Evolutionary conservation across 441 rosid species (phyloP), one percentile per base, ranked within the genome.

Genomic region (Euphorbia schlechtendalii): DNA sequence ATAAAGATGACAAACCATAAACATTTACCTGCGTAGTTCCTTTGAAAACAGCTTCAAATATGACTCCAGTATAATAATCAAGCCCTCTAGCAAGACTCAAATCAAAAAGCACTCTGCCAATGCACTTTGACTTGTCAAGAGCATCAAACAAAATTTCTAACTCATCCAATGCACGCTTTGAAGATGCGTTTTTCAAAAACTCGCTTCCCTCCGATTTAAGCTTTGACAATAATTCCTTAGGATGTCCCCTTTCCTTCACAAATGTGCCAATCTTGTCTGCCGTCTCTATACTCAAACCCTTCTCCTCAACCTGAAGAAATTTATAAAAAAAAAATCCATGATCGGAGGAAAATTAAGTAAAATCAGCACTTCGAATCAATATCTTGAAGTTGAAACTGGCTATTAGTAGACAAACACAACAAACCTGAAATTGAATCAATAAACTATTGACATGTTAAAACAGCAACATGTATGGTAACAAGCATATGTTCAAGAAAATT

Each of bases 11-110:
- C 28, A 28, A 48, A 30, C n/a, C 32, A 17, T 25, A 18, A 66
- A 32, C 36, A 6, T 25, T 69, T 68, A 90, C 97, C 92, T 89
- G 92, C 21, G 82, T 87, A 28, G 84, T 85, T 66, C 96, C 96
- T 71, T 72, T 82, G 54, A 87, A 86, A 67, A 83, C 89, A 48
- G 96, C 93, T 82, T 91, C 99, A 73, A 77, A 94, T 70, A 91
- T 86, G 48, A 94, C 89, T 18, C 99, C 99, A 0, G 99, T 90
- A 68, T 90, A 90, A 82, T 90, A 94, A 79, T 90, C 96, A 63
- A 94, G 99, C 56, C 99, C 99, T 77, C 97, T 84, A 54, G 97
- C 99, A 60, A 90, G 90, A 74, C 99, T 94, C 70, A 94, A 82
- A 73, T 94, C 97, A 76, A 94, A 94, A 69, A 87, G 88, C 66